Conservation (phyloP, 805 yeast species). For the Schizosaccharomyces octosporus region DNA sequence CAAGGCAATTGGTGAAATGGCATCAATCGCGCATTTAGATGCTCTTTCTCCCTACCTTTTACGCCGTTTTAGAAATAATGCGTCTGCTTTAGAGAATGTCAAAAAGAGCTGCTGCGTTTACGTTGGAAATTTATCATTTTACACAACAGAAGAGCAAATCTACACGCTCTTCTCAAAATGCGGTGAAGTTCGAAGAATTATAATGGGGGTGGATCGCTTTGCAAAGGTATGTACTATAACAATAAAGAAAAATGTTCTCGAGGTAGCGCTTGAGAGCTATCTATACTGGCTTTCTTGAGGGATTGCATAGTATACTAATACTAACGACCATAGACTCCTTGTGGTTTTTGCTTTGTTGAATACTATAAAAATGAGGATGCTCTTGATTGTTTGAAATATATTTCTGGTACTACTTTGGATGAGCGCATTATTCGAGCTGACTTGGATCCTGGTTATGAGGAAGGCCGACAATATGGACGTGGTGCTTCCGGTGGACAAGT, state of each 20-base stretch:
- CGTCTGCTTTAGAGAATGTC: constrained; percentile 21
- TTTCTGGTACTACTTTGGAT: constrained; percentile 63
- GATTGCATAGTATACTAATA: not conserved
- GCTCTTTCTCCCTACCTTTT: constrained; percentile 3
- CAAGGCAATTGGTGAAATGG: not conserved
- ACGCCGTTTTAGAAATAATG: not conserved
- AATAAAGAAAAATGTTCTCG: too few relatives aligned
- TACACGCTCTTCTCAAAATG: constrained; percentile 48
- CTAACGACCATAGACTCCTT: constrained; percentile 36
- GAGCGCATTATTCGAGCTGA: constrained; percentile 65
- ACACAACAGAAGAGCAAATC: constrained; percentile 76
- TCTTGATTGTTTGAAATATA: constrained; percentile 54
- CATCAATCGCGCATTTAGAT: constrained; percentile 6
- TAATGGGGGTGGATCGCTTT: constrained; percentile 86
- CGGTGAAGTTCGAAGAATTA: constrained; percentile 52
- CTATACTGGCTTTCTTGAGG: too few relatives aligned
- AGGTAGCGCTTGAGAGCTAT: too few relatives aligned
- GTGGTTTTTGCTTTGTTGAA: constrained; percentile 87
- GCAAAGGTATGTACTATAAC: constrained; percentile 19
- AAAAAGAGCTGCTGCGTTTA: constrained; percentile 54
- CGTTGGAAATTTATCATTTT: constrained; percentile 73
- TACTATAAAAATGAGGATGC: constrained; percentile 48
- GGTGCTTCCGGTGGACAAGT: constrained; percentile 86
- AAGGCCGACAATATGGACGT: constrained; percentile 89
- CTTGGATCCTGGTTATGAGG: constrained; percentile 84